phyloP scores from a whole-genome alignment of 345 rosid species.

The Sonneratia alba region DNA sequence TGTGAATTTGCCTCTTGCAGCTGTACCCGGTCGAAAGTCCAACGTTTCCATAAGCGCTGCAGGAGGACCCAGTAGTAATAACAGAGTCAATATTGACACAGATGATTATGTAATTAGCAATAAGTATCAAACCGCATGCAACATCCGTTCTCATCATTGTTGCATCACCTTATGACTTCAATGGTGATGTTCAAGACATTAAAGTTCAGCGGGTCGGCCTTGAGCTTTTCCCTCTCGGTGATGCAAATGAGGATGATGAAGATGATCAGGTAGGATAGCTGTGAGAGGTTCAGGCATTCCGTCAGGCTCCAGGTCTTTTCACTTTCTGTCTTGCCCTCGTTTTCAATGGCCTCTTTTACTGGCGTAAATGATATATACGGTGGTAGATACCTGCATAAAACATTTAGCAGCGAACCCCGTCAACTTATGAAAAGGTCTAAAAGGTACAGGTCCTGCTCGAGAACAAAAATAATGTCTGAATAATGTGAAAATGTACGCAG shows the following conservation, averaged over 20 bases:
- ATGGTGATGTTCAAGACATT: conserved; percentile 16
- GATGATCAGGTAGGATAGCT: conserved; percentile 21
- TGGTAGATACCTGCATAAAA: conserved; percentile 25
- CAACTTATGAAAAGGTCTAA: too few relatives aligned
- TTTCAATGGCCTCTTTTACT: neutral
- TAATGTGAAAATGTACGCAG: neutral
- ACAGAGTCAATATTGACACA: neutral
- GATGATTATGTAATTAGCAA: neutral
- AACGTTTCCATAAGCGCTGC: conserved; percentile 36
- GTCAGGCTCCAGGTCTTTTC: neutral
- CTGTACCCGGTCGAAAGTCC: conserved; percentile 33
- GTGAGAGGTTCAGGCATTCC: conserved; percentile 20
- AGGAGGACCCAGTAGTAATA: neutral
- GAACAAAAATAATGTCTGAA: too few relatives aligned
- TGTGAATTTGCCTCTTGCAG: conserved; percentile 17
- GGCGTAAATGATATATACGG: conserved; percentile 24
- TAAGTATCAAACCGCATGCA: neutral
- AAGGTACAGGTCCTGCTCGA: too few relatives aligned
- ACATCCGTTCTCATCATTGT: neutral
- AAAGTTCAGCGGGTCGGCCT: conserved; percentile 33
- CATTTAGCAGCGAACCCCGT: too few relatives aligned
- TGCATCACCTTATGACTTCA: conserved; percentile 24
- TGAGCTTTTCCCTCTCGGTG: conserved; percentile 25
- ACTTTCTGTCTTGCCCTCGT: neutral
- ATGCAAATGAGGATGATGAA: conserved; percentile 26